A percentile compares a stretch with the other conserved stretches of the same genome.
Conservation (phyloP, 75 land plant genomes). For the Selaginella moellendorffii region DNA sequence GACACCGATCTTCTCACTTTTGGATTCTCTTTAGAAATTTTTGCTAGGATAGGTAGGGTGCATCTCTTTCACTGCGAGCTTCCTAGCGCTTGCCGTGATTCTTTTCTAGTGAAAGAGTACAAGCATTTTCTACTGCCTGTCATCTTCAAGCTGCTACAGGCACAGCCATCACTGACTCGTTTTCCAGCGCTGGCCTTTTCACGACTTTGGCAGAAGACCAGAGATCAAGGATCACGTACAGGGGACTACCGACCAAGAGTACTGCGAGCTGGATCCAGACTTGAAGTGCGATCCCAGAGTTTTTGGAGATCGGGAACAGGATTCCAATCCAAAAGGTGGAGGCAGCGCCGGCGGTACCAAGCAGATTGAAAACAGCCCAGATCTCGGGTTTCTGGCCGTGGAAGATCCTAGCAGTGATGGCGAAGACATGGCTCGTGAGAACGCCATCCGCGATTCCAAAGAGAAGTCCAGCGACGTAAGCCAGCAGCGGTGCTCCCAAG, state of each 20-base stretch:
- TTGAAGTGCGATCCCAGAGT: background rate
- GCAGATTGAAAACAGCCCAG: background rate
- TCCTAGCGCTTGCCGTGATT: too few species aligned
- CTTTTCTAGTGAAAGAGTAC: too few species aligned
- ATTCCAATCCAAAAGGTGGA: background rate
- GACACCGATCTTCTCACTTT: too few species aligned
- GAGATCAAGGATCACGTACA: background rate
- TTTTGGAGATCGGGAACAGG: background rate
- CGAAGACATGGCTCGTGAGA: background rate
- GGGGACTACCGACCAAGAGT: background rate
- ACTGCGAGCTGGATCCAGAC: background rate
- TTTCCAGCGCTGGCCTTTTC: too few species aligned
- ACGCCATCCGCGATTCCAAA: background rate
- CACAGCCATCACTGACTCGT: too few species aligned
- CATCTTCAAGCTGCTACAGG: too few species aligned
- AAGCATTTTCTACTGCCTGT: too few species aligned
- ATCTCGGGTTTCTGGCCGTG: background rate
- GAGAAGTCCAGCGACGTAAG: background rate
- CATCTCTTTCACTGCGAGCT: too few species aligned
- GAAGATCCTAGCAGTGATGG: background rate
- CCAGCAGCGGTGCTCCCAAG: background rate
- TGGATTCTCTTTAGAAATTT: too few species aligned
- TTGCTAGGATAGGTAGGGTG: too few species aligned
- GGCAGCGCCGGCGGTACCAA: background rate
- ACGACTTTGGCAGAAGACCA: background rate